Evolutionary conservation across 768 basidiomycete species (phyloP).

Genomic region (Boletus tylopilopsis): DNA sequence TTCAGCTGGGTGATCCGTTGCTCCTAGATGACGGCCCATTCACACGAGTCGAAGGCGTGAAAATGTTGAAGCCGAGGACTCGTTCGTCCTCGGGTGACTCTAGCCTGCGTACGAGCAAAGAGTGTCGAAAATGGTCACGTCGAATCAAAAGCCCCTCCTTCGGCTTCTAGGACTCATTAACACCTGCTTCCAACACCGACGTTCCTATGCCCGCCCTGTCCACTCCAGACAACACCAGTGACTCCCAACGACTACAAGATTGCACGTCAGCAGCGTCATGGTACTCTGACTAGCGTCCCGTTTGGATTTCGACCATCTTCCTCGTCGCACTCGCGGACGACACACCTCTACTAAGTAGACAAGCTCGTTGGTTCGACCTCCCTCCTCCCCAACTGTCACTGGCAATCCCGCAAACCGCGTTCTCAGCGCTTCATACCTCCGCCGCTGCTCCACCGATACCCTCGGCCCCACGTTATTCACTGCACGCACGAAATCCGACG

Average conservation of each 20-base stretch:
- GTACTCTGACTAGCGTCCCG: no score
- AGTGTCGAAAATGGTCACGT: constrained; percentile 10
- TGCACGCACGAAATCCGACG: constrained; percentile 70
- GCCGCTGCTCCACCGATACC: constrained; percentile 77
- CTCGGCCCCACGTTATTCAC: constrained; percentile 82
- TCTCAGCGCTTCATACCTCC: constrained; percentile 76
- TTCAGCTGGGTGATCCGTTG: constrained; percentile 18
- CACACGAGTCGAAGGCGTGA: constrained; percentile 52
- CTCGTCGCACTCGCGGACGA: no score
- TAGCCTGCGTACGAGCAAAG: constrained; percentile 1
- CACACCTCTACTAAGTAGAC: no score
- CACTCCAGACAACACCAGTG: constrained; percentile 6
- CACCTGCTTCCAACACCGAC: background rate
- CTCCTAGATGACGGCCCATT: constrained; percentile 42
- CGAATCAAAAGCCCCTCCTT: background rate
- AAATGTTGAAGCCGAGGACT: constrained; percentile 34
- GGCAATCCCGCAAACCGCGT: constrained; percentile 83
- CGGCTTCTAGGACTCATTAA: background rate
- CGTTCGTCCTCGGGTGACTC: background rate
- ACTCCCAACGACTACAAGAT: constrained; percentile 38
- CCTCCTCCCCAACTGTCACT: constrained; percentile 40
- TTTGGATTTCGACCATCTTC: no score
- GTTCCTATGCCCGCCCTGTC: background rate
- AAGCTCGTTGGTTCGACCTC: constrained; percentile 13
- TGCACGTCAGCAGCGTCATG: constrained; percentile 40